phyloP scores from a whole-genome alignment of 345 rosid genomes.

The Citrus hindsii region DNA sequence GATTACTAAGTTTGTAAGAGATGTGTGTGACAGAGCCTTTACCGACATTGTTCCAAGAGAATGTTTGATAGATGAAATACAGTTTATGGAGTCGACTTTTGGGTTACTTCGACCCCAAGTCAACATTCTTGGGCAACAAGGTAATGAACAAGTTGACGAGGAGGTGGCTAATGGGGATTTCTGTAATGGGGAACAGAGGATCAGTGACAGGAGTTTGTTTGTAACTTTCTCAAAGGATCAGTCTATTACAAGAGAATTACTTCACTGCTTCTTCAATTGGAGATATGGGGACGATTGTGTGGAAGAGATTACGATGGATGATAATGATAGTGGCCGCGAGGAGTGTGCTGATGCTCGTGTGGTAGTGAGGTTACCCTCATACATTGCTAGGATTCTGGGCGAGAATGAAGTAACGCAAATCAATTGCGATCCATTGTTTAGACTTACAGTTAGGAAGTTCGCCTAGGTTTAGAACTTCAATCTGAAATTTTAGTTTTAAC shows the following conservation, averaged over 20 bases:
- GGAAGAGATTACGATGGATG: constrained; percentile 8
- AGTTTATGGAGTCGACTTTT: background rate
- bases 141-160: background rate
- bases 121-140: background rate
- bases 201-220: constrained; percentile 13
- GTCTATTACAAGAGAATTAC: constrained; percentile 7
- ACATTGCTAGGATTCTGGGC: constrained; percentile 9
- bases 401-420: background rate
- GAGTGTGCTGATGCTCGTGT: constrained; percentile 17
- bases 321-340: background rate
- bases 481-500: too few relatives aligned
- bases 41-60: background rate
- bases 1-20: too few relatives aligned
- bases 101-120: background rate
- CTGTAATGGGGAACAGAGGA: too few relatives aligned
- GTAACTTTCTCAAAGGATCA: constrained; percentile 29
- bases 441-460: too few relatives aligned
- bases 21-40: constrained; percentile 8
- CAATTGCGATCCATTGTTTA: too few relatives aligned
- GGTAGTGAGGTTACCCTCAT: background rate
- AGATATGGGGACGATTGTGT: constrained; percentile 13
- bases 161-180: background rate
- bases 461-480: too few relatives aligned
- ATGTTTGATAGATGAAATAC: too few relatives aligned
- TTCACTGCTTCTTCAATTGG: constrained; percentile 16